Evolutionary conservation across 1,284 basidiomycete genomes (phyloP).

Genomic region (Rhizoctonia solani): DNA sequence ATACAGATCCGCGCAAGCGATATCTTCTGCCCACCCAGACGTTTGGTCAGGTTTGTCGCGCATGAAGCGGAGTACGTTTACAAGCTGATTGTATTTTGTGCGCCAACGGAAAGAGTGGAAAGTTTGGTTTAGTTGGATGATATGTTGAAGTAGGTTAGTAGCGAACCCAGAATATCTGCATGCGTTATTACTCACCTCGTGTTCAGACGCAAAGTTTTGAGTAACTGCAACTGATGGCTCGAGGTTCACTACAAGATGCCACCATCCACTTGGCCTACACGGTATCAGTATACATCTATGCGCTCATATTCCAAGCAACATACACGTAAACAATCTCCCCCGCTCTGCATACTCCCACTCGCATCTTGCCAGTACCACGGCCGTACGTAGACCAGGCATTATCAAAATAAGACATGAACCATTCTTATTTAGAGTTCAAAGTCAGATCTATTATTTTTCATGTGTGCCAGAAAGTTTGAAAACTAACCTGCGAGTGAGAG

Average conservation of each 20-base stretch:
- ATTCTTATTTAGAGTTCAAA: slow-evolving; percentile 41
- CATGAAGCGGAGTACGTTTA: slow-evolving; percentile 48
- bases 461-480: too few species aligned
- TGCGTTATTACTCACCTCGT: slow-evolving; percentile 41
- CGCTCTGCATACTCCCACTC: slow-evolving; percentile 48
- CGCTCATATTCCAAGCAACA: slow-evolving; percentile 22
- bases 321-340: slow-evolving; percentile 48
- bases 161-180: too few species aligned
- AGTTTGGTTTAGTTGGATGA: too few species aligned
- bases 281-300: background rate
- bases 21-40: slow-evolving; percentile 47
- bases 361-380: slow-evolving; percentile 43
- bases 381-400: slow-evolving; percentile 46
- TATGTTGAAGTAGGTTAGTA: too few species aligned
- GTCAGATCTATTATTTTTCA: too few species aligned
- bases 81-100: slow-evolving; percentile 39
- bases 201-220: slow-evolving; percentile 50
- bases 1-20: slow-evolving; percentile 32
- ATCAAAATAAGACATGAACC: slow-evolving; percentile 49
- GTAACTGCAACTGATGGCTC: slow-evolving; percentile 48
- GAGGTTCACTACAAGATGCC: slow-evolving; percentile 46
- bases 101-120: too few species aligned
- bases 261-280: slow-evolving; percentile 43
- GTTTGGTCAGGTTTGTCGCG: slow-evolving; percentile 48
- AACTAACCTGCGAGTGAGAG: slow-evolving; percentile 37